Evolutionary conservation across 1,139 yeast species (phyloP).

Genomic region (Candida albicans): DNA sequence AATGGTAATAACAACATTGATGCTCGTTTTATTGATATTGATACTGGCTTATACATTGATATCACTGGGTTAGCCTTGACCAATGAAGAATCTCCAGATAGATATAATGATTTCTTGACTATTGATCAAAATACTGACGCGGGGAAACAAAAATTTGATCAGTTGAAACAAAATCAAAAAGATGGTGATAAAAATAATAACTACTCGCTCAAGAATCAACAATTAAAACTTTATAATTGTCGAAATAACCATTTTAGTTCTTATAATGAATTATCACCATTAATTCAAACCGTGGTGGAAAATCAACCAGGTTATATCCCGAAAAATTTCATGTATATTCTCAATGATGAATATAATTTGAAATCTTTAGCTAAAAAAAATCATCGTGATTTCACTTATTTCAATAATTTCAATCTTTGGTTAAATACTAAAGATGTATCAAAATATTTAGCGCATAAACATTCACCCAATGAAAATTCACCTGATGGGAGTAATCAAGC

Average conservation of each 20-base stretch:
- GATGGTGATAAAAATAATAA: constrained; percentile 15
- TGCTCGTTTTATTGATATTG: constrained; percentile 40
- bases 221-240: constrained; percentile 42
- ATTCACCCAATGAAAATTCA: not conserved
- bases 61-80: constrained; percentile 36
- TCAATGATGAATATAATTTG: constrained; percentile 32
- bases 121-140: too few species aligned
- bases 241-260: constrained; percentile 43
- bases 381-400: constrained; percentile 28
- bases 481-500: constrained; percentile 12
- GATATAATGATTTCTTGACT: constrained; percentile 9
- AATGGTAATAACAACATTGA: constrained; percentile 39
- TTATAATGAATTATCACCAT: constrained; percentile 32
- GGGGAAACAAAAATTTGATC: too few species aligned
- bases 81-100: constrained; percentile 30
- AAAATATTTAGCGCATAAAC: constrained; percentile 15
- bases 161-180: constrained; percentile 5
- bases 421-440: constrained; percentile 22
- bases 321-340: constrained; percentile 24
- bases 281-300: constrained; percentile 31
- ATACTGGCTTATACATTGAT: constrained; percentile 40
- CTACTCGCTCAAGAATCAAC: constrained; percentile 19
- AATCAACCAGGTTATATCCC: constrained; percentile 38
- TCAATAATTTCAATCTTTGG: constrained; percentile 39
- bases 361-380: constrained; percentile 25